Evolutionary conservation across 2,329 filamentous ascomycete genomes (phyloP), one percentile per base, ranked within the genome.

Genomic region (Eutypa lata): DNA sequence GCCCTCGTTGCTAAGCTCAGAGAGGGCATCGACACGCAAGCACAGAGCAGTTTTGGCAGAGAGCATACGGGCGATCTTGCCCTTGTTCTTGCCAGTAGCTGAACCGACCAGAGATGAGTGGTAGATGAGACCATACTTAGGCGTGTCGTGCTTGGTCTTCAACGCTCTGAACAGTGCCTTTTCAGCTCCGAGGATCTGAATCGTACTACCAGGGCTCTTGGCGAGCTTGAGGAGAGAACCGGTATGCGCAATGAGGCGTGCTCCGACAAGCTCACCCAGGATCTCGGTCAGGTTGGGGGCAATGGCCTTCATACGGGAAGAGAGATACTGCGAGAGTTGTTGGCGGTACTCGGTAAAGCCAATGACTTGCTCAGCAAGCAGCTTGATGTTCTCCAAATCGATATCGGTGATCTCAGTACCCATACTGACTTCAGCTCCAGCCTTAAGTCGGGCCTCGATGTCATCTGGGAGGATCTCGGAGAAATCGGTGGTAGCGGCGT

Each of bases 121-220:
- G 76, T 94, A 95, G 71, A 95, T 90, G 60, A 96, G 82, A 82
- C 94, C 94, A 67, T 97, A 99, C 76, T 97, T 99, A 69, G 94
- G 94, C 38, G 94, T 99, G 69, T 97, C 91, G 74, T 97, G 93
- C 82, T 99, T 97, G 48, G 94, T 99, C 84, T 99, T 99, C 59
- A 99, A 81, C 19, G 94, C 94, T 68, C 94, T 87, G 87, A 99
- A 99, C 44, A 99, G 85, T 7, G 94, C 94, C 82, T 99, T 99
- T 79, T 99, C 94, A 55, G 94, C 94, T 79, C 94, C 94, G 52
- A 97, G 86, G 68, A 99, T 97, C 80, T 99, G 94, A 61, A 99
- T 91, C 58, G 94, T 99, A 66, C 89, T 94, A 75, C 90, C 91
- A 55, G 94, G 91, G 63, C 89, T 89, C 82, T 97, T 97, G 71